Percentiles rank a stretch among this genome's conserved stretches.
Evolutionary conservation across 768 basidiomycete genomes (phyloP).

Genomic region (Neoboletus brunneissimus): DNA sequence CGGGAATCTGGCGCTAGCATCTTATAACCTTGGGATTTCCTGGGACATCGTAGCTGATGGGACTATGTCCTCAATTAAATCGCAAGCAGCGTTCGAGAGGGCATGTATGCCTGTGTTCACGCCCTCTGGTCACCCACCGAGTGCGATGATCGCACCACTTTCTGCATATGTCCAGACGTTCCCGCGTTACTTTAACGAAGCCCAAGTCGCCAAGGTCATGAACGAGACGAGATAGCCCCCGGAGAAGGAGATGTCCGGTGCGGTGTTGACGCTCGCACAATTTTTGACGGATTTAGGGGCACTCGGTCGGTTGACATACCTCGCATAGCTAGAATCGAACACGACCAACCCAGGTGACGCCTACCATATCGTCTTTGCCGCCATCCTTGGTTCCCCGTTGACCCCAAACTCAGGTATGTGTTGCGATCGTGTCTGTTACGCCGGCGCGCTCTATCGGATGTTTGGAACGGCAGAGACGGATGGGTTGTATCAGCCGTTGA

Average conservation of each 20-base stretch:
- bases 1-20: conserved; percentile 1
- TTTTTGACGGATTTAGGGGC: conserved; percentile 12
- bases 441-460: conserved; percentile 9
- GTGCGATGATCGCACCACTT: conserved; percentile 13
- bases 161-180: conserved; percentile 6
- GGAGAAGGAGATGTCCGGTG: conserved; percentile 3
- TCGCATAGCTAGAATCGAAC: conserved; percentile 11
- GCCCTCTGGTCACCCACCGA: conserved; percentile 17
- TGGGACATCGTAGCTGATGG: conserved; percentile 18
- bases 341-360: conserved; percentile 12
- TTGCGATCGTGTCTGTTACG: conserved; percentile 10
- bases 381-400: conserved; percentile 7
- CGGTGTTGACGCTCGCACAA: conserved; percentile 3
- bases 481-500: conserved; percentile 16
- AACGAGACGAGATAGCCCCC: conserved; percentile 9
- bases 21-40: conserved; percentile 3
- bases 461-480: conserved; percentile 16
- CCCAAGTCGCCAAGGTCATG: conserved; percentile 9
- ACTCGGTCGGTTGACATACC: conserved; percentile 6
- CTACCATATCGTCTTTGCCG: conserved; percentile 7
- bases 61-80: conserved; percentile 17
- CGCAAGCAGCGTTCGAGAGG: conserved; percentile 10
- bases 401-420: conserved; percentile 13
- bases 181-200: conserved; percentile 1
- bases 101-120: conserved; percentile 13